Evolutionary conservation across 768 basidiomycete genomes (phyloP).

Genomic region (Pleurotus eryngii): DNA sequence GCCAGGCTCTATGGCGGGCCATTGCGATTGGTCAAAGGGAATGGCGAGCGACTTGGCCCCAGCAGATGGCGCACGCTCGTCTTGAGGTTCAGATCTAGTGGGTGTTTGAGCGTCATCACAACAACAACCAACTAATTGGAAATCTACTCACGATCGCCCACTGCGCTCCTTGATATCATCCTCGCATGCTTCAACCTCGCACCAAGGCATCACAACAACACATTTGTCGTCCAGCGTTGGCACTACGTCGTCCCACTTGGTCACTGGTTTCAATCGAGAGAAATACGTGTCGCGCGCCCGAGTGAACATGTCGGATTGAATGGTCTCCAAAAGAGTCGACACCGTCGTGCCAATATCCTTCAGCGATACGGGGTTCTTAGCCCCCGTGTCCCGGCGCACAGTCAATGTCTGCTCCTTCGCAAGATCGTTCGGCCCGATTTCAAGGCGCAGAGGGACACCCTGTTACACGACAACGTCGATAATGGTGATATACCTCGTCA

Average conservation of each 20-base stretch:
- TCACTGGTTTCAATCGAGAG: slow-evolving; percentile 66
- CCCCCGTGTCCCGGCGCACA: slow-evolving; percentile 71
- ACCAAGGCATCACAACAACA: slow-evolving; percentile 92
- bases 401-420: slow-evolving; percentile 75
- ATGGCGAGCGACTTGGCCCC: slow-evolving; percentile 97
- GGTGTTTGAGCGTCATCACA: no score
- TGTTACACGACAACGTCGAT: slow-evolving; percentile 23
- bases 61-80: slow-evolving; percentile 94
- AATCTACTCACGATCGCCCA: slow-evolving; percentile 63
- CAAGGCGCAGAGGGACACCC: slow-evolving; percentile 96
- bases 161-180: slow-evolving; percentile 98
- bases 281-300: slow-evolving; percentile 75
- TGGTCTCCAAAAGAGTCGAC: slow-evolving; percentile 69
- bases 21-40: slow-evolving; percentile 89
- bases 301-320: slow-evolving; percentile 86
- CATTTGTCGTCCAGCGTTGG: slow-evolving; percentile 87
- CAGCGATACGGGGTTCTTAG: slow-evolving; percentile 42
- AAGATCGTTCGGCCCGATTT: slow-evolving; percentile 93
- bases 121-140: no score
- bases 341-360: slow-evolving; percentile 45
- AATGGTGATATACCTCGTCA: slow-evolving; percentile 8
- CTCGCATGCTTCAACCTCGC: slow-evolving; percentile 88
- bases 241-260: slow-evolving; percentile 90
- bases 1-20: slow-evolving; percentile 74
- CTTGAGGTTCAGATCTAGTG: slow-evolving; percentile 75